A percentile compares a stretch with the other conserved stretches of the same genome.
Evolutionary conservation across 306 rosid genomes (phyloP).

Genomic region (Malus orientalis): DNA sequence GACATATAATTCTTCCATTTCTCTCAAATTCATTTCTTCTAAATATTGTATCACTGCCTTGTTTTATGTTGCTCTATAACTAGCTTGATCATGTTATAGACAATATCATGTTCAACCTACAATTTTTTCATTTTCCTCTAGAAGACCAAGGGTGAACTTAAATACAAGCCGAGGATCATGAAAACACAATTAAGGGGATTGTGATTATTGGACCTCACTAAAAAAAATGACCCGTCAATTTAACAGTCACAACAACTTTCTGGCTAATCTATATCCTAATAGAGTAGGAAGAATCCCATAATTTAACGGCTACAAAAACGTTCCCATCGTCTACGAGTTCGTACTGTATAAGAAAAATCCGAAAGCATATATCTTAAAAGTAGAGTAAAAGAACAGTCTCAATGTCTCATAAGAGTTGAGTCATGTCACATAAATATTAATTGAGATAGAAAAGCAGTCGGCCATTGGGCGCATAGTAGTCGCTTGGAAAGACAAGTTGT

Average conservation of each 20-base stretch:
- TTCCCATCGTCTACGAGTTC: not conserved
- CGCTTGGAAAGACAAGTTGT: conserved; percentile 6
- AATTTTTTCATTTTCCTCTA: not conserved
- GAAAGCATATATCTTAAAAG: not conserved
- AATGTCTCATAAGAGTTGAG: not conserved
- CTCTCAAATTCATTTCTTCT: conserved; percentile 8
- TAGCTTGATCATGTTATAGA: not conserved
- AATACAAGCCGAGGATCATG: not conserved
- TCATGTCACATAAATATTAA: not conserved
- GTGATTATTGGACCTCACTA: not conserved
- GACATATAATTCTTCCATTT: conserved; percentile 16
- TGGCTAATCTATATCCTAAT: not conserved
- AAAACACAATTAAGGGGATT: not conserved
- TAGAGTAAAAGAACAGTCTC: not conserved
- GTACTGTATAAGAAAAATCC: not conserved
- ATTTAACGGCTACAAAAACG: not conserved
- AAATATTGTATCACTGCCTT: not conserved
- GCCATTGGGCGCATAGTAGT: not conserved
- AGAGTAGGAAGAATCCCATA: not conserved
- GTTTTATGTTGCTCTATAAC: not conserved
- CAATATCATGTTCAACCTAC: conserved; percentile 3
- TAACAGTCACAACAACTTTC: not conserved
- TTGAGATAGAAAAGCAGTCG: not conserved
- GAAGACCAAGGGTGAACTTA: not conserved
- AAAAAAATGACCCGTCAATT: not conserved